Conservation (phyloP, 257 asterid genomes). For the Solanum clarkiae region DNA sequence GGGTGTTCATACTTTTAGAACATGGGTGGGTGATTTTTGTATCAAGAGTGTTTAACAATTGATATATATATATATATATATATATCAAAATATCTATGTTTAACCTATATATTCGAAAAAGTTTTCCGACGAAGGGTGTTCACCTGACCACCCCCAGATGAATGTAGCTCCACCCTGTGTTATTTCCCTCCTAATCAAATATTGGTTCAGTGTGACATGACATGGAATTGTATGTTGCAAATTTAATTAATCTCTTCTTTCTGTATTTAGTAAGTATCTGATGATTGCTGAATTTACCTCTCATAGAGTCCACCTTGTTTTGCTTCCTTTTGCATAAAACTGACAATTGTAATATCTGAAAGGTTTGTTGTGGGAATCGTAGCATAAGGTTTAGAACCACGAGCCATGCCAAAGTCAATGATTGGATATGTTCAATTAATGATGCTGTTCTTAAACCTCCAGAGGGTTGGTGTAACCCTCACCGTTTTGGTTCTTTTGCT, state of each 20-base stretch:
- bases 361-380: slow-evolving; percentile 68
- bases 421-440: slow-evolving; percentile 75
- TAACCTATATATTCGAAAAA: too few species aligned
- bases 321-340: neutral
- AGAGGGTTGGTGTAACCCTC: slow-evolving; percentile 80
- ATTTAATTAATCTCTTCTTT: neutral
- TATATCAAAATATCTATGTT: too few species aligned
- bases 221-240: neutral
- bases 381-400: slow-evolving; percentile 53
- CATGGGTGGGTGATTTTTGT: too few species aligned
- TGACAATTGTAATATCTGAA: slow-evolving; percentile 11
- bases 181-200: neutral
- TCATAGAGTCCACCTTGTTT: neutral
- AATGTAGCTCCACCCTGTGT: neutral
- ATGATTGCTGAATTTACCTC: neutral
- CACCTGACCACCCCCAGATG: too few species aligned
- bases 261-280: neutral
- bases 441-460: slow-evolving; percentile 43
- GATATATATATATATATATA: too few species aligned
- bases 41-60: too few species aligned
- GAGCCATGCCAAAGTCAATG: slow-evolving; percentile 43
- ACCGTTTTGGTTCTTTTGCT: slow-evolving; percentile 75
- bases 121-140: too few species aligned
- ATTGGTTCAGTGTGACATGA: neutral
- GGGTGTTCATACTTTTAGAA: too few species aligned